Evolutionary conservation across 805 yeast species (phyloP), one percentile per base, ranked within the genome.

Genomic region (Metschnikowia gelsemii): DNA sequence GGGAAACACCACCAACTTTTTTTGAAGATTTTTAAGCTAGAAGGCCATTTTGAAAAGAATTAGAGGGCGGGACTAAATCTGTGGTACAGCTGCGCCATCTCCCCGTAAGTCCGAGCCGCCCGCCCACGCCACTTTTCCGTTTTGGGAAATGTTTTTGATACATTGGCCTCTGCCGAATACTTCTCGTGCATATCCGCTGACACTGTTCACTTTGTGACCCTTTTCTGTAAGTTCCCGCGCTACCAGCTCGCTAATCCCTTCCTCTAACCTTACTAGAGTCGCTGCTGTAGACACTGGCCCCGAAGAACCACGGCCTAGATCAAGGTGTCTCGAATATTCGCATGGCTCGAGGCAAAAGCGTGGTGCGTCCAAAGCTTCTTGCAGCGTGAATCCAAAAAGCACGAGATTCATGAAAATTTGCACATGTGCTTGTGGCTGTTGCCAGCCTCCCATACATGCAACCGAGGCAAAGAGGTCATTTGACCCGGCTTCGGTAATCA

Each of bases 371-470:
- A 85, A 60, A 4, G 89, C 80, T 51, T 79, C 77, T 61, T 87
- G 95, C 2, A 91, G 87, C 40, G 77, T 74, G 53, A 80, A 61
- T 0, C 80, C 80, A 58, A 82, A 86, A 9, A 80, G 55, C 2
- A 73, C 53, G 71, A 86, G 59, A 57, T 87, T 86, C 47, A 85
- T 61, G 27, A 77, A 81, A 26, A 84, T 90, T 58, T 84, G 91
- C 5, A 86, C 79, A 52, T 86, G 95, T 2, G 90, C 90, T 52
- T 84, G 87, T 2, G 95, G 95, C 59, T 87, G 95, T 68, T 82
- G 84, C 64, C 80, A 86, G 0, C 91, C 95, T 13, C 95, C 95
- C 88, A 84, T 85, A 46, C 83, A 85, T 36, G 91, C 93, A 51
- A 73, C 82, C n/a, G 82, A 64, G 0, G 89, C 88, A 54, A 72